Evolutionary conservation across 352 stramenopile species (phyloP), one percentile per base, ranked within the genome.

Genomic region (Pythium scleroteichum): DNA sequence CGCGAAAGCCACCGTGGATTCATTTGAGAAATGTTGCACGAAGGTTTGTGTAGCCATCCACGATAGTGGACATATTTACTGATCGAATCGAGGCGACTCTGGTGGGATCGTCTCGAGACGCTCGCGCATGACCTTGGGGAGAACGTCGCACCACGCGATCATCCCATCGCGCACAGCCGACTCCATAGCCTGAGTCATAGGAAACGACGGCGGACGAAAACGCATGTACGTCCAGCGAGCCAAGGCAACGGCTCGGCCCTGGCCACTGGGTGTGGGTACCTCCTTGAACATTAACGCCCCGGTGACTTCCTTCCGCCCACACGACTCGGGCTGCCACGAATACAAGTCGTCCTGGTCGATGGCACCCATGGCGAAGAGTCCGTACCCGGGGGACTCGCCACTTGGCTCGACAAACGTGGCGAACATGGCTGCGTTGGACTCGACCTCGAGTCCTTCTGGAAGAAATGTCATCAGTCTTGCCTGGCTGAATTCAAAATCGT

Each of bases 261-360:
- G 27, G 7, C 49, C 49, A 20, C 2, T 39, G 7, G 24, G 23
- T 4, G 46, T 23, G 12, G 14, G 9, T 6, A 40, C 13, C 26
- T 52, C 46, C 1, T 35, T 27, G 4, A 52, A 24, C 46, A 24
- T 52, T 3, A 52, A 13, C 12, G 16, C 46, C 6, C 32, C n/a
- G 13, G 38, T 49, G 51, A 59, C 20, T 9, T 59, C 51, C 9
- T 65, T 65, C 4, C 48, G 48, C 1, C 16, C 39, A 22, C 58
- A 56, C 0, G 41, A 22, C 1, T 62, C 38, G 0, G 60, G n/a
- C 1, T 27, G 60, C 9, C 57, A 62, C 53, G 60, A 52, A n/a
- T 62, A 41, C 8, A 68, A 7, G 12, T 6, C 42, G 42, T 23
- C 13, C 10, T 14, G 22, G n/a, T 49, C n/a, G n/a, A 35, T 35